phyloP scores from a whole-genome alignment of 306 rosid species.

The Quercus suber region DNA sequence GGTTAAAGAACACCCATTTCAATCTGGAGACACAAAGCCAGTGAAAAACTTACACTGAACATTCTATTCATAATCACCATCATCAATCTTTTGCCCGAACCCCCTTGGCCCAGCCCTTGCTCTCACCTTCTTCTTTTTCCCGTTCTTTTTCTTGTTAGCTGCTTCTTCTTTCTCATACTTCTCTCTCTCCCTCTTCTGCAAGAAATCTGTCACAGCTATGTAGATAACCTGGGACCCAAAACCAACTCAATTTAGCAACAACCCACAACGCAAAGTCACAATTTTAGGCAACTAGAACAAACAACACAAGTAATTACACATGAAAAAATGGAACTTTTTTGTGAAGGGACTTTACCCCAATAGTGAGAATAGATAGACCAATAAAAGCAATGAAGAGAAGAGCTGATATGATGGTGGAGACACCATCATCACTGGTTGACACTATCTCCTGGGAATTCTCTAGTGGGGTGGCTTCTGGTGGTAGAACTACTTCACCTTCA shows the following conservation, averaged over 20 bases:
- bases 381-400: conserved; percentile 75
- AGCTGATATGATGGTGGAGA: conserved; percentile 38
- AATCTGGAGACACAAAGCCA: neutral
- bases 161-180: conserved; percentile 80
- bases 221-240: conserved; percentile 59
- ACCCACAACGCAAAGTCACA: neutral
- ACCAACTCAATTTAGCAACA: neutral
- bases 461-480: conserved; percentile 36
- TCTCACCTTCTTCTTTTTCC: conserved; percentile 49
- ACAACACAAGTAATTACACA: neutral
- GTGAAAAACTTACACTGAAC: neutral
- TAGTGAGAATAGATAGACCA: conserved; percentile 65
- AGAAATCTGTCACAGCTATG: conserved; percentile 70
- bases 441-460: conserved; percentile 53
- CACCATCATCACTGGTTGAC: conserved; percentile 41
- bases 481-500: conserved; percentile 32
- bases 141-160: conserved; percentile 32
- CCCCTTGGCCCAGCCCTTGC: conserved; percentile 73
- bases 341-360: conserved; percentile 57
- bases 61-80: conserved; percentile 30
- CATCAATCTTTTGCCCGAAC: conserved; percentile 67
- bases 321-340: neutral
- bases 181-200: conserved; percentile 86
- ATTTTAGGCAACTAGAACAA: neutral
- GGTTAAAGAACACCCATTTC: neutral